A percentile compares a stretch with the other conserved stretches of the same genome.
phyloP scores from a whole-genome alignment of 2,329 filamentous ascomycete species.

The Botrytis sinoallii region DNA sequence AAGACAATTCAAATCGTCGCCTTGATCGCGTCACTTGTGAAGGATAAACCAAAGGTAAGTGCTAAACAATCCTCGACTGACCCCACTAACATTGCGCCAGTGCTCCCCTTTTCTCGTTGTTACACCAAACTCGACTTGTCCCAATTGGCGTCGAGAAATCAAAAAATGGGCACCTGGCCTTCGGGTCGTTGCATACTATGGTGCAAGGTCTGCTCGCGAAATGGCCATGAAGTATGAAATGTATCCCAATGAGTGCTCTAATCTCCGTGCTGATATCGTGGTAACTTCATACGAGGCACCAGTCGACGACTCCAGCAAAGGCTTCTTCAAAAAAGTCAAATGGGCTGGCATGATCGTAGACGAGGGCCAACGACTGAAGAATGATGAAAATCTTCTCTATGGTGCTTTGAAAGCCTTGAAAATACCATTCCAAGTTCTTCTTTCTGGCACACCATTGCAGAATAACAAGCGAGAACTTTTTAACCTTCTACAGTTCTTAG shows the following conservation, averaged over 20 bases:
- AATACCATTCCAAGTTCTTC: constrained; percentile 77
- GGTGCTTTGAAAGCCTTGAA: constrained; percentile 67
- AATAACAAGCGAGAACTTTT: constrained; percentile 95
- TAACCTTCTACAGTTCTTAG: constrained; percentile 93
- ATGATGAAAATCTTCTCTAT: constrained; percentile 83
- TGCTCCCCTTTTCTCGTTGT: constrained; percentile 93
- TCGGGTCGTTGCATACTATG: constrained; percentile 90
- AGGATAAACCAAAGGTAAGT: constrained; percentile 51
- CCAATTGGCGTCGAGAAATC: constrained; percentile 97
- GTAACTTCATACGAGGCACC: constrained; percentile 94
- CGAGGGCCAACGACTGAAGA: constrained; percentile 93
- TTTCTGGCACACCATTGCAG: constrained; percentile 88
- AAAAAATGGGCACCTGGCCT: constrained; percentile 87
- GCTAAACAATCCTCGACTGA: constrained; percentile 44
- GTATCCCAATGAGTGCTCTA: constrained; percentile 62
- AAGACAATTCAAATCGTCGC: constrained; percentile 94
- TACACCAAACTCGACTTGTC: constrained; percentile 89
- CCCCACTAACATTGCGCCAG: constrained; percentile 44
- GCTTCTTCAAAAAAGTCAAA: constrained; percentile 65
- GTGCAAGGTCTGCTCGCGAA: constrained; percentile 68
- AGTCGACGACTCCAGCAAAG: constrained; percentile 64
- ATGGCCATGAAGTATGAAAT: constrained; percentile 82
- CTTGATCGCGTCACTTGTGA: constrained; percentile 70
- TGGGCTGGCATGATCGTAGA: constrained; percentile 92
- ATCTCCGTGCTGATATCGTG: constrained; percentile 84